Percentiles rank a stretch among this genome's conserved stretches.
Conservation (phyloP, 2,329 filamentous ascomycete species). For the Pseudocercospora eumusae region DNA sequence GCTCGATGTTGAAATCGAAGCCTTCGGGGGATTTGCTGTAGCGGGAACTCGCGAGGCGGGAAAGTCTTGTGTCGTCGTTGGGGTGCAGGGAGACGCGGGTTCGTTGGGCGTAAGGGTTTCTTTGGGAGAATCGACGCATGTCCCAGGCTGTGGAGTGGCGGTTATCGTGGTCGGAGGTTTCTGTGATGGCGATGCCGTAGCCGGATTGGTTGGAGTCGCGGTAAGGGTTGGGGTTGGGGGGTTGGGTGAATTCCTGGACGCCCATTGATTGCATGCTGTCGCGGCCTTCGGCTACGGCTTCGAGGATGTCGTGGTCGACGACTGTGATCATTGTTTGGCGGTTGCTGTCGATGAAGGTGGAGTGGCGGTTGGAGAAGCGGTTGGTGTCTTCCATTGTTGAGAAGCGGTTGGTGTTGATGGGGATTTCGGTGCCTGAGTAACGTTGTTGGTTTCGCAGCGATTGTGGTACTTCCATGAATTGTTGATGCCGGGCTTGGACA, state of each 20-base stretch:
- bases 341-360: conserved; percentile 5
- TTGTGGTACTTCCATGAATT: conserved; percentile 9
- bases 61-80: background rate
- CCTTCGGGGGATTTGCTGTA: conserved; percentile 5
- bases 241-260: conserved; percentile 2
- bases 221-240: background rate
- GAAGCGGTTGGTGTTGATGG: background rate
- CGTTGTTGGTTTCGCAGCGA: conserved; percentile 11
- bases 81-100: conserved; percentile 1
- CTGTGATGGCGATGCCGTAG: background rate
- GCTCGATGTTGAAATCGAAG: conserved; percentile 2
- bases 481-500: background rate
- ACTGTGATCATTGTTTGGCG: conserved; percentile 7
- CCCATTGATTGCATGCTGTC: conserved; percentile 3
- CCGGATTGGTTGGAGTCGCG: conserved; percentile 1
- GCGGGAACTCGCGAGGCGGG: background rate
- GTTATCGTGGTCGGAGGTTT: background rate
- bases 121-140: background rate
- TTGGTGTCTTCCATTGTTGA: background rate
- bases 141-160: conserved; percentile 13
- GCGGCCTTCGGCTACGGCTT: conserved; percentile 4
- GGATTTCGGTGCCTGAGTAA: conserved; percentile 4
- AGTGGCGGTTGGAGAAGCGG: background rate
- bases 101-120: background rate
- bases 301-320: conserved; percentile 8